Evolutionary conservation across 2,329 filamentous ascomycete genomes (phyloP).

Genomic region (Fusarium pseudonygamai): DNA sequence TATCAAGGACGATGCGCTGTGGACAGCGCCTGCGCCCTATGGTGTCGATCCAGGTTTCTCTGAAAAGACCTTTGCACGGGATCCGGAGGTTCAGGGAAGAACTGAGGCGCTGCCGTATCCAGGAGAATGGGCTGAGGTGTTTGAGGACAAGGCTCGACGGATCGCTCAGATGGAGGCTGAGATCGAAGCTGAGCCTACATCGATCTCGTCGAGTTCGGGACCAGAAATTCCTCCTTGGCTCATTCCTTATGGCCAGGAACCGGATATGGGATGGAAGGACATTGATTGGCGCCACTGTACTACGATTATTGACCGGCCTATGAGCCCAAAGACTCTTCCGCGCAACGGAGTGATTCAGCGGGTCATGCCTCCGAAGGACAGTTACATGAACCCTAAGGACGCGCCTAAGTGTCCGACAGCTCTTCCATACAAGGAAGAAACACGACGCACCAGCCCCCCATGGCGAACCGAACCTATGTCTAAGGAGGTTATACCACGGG

Average conservation of each 20-base stretch:
- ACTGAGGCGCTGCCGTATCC: background rate
- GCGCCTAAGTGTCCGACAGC: too few species aligned
- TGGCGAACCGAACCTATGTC: background rate
- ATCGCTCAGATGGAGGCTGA: background rate
- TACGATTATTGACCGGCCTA: background rate
- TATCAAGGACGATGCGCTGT: background rate
- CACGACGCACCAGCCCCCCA: rapidly evolving
- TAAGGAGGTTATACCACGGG: background rate
- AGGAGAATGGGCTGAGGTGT: background rate
- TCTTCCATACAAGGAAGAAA: background rate
- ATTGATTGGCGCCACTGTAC: background rate
- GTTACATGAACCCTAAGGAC: background rate
- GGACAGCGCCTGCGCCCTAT: background rate
- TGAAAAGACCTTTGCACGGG: too few species aligned
- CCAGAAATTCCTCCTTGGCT: background rate
- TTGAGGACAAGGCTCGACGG: background rate
- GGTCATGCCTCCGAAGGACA: background rate
- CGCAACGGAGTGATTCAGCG: background rate
- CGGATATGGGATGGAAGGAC: background rate
- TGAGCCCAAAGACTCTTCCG: background rate
- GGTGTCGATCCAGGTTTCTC: too few species aligned
- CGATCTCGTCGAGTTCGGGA: background rate
- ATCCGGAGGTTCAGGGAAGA: background rate
- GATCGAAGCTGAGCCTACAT: background rate
- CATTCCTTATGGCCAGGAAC: background rate